phyloP scores from a whole-genome alignment of 2,329 filamentous ascomycete species.

The Canariomyces notabilis region DNA sequence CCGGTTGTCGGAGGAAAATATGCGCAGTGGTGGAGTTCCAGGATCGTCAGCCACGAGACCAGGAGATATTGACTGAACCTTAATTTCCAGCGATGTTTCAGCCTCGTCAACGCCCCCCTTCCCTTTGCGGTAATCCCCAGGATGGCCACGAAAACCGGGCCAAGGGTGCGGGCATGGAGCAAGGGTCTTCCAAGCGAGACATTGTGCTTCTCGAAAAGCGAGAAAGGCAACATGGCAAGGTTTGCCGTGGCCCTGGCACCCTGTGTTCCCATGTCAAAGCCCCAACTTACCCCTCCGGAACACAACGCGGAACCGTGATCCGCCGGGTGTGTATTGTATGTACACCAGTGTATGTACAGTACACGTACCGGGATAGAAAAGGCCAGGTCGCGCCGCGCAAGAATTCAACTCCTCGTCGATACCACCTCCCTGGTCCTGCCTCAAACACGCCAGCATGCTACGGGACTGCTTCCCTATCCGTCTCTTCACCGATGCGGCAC shows the following conservation, averaged over 20 bases:
- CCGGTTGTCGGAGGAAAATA: slow-evolving; percentile 32
- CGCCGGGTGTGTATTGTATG: too few relatives aligned
- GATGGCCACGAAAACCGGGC: slow-evolving; percentile 2
- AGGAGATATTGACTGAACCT: slow-evolving; percentile 29
- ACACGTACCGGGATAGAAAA: background rate
- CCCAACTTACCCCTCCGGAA: too few relatives aligned
- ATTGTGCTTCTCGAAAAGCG: too few relatives aligned
- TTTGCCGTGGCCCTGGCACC: background rate
- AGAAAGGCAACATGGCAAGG: background rate
- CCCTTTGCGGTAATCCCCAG: slow-evolving; percentile 15
- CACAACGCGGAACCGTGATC: background rate
- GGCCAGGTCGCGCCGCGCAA: slow-evolving; percentile 1
- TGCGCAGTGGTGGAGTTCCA: slow-evolving; percentile 29
- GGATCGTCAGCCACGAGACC: slow-evolving; percentile 31
- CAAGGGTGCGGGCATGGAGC: background rate
- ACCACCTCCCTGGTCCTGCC: background rate
- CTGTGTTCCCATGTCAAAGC: background rate
- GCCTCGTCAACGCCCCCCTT: slow-evolving; percentile 19
- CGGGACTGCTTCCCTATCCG: background rate
- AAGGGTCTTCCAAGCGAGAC: background rate
- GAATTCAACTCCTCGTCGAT: slow-evolving; percentile 1
- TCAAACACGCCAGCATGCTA: background rate
- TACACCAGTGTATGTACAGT: background rate
- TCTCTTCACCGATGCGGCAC: background rate
- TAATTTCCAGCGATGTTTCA: slow-evolving; percentile 30